Evolutionary conservation across 495 filamentous ascomycete species (phyloP), one percentile per base, ranked within the genome.

Genomic region (Hyaloscypha variabilis): DNA sequence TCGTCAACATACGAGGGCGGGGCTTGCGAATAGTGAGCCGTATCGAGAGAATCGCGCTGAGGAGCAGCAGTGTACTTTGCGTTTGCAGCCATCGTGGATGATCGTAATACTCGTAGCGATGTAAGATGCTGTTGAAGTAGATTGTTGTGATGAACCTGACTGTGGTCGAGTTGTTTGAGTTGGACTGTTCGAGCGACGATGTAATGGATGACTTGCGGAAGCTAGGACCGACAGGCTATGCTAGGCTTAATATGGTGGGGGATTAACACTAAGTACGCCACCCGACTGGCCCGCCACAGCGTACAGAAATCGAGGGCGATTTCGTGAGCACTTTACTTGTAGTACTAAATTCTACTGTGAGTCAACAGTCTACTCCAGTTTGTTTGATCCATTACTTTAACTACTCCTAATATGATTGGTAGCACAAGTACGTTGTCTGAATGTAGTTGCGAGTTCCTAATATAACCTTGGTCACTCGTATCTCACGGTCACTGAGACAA

Each of bases 1-100:
- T 86, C 84, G 26, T 83, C 81, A 68, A 87, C 85, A 79, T 94
- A 94, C 21, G 88, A 88, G 6, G 95, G 95, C 67, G 95, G 95
- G 68, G 94, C 82, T 74, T 95, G 92, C 56, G 90, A 84, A 83
- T 91, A 97, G 66, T 76, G 72, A 67, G 77, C 70, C 28, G 71
- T 77, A 59, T 92, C 89, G 49, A 87, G 77, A 31, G 90, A 91
- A 77, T 93, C 90, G 66, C 90, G 86, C 79, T 90, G 88, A 34
- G 90, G 83, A 69, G 89, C 90, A 21, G 83, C 79, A 61, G 86
- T 79, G 72, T 93, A 93, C 77, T 89, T 90, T 28, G 87, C 79
- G 62, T 87, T 90, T 53, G 82, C 79, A 62, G 89, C 83, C 89
- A 92, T 93, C 29, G 49, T 64, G 55, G 39, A 28, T 28, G 14